Evolutionary conservation across 2,329 filamentous ascomycete species (phyloP).

Genomic region (Sporothrix pallida): DNA sequence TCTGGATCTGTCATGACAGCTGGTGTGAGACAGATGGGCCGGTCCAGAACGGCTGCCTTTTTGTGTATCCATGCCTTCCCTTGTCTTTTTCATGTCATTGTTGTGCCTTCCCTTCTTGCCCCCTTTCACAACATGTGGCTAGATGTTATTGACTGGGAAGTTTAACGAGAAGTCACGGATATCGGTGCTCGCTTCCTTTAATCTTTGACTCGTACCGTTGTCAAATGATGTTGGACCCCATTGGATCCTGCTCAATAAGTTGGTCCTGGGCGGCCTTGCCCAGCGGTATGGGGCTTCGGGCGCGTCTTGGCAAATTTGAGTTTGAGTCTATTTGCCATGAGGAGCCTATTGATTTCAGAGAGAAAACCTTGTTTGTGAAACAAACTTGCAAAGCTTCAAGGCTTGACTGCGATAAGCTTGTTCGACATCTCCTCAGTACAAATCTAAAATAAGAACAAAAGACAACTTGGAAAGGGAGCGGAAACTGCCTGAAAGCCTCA

Average conservation of each 20-base stretch:
- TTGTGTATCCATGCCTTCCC: no score
- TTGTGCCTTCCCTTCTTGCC: neutral
- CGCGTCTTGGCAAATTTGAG: conserved; percentile 7
- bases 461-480: neutral
- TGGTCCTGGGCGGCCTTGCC: neutral
- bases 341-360: neutral
- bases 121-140: neutral
- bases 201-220: neutral
- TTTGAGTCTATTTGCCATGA: neutral
- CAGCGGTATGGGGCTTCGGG: neutral
- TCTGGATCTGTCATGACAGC: neutral
- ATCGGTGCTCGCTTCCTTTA: neutral
- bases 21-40: neutral
- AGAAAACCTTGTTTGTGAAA: conserved; percentile 1
- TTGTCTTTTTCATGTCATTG: neutral
- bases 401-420: conserved; percentile 1
- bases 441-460: neutral
- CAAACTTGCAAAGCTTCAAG: neutral
- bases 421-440: neutral
- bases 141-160: neutral
- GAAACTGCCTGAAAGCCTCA: conserved; percentile 4
- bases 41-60: neutral
- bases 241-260: no score
- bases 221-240: neutral
- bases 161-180: neutral